Conservation (phyloP, 139 green algal genomes). For the Coccomyxa sp. region DNA sequence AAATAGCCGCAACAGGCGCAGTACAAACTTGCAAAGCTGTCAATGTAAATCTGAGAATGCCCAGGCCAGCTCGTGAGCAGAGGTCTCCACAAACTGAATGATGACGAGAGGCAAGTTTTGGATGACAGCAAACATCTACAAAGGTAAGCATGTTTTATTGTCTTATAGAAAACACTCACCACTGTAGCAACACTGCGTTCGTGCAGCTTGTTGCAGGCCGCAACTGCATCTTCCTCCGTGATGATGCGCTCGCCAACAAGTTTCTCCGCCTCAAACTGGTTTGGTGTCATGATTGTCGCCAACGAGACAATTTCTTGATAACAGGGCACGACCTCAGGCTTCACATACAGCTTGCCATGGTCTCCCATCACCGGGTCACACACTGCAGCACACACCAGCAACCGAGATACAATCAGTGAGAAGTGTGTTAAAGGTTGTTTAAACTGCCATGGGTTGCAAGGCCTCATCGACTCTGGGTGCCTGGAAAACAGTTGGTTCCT, state of each 20-base stretch:
- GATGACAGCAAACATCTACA: too few species aligned
- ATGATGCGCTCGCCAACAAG: slow-evolving; percentile 60
- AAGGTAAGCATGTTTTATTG: too few species aligned
- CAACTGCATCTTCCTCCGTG: slow-evolving; percentile 47
- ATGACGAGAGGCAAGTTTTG: too few species aligned
- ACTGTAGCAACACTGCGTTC: slow-evolving; percentile 63
- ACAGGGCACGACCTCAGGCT: slow-evolving; percentile 58
- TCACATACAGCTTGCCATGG: slow-evolving; percentile 79
- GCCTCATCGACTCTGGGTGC: too few species aligned
- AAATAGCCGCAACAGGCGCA: too few species aligned
- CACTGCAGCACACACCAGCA: slow-evolving; percentile 43
- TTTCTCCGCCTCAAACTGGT: slow-evolving; percentile 85
- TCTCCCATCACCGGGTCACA: slow-evolving; percentile 96
- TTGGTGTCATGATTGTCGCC: slow-evolving; percentile 78
- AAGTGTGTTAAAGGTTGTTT: too few species aligned
- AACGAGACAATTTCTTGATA: slow-evolving; percentile 70
- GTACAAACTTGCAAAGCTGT: too few species aligned
- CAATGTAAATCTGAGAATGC: too few species aligned
- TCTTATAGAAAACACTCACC: slow-evolving; percentile 32
- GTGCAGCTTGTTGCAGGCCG: slow-evolving; percentile 61
- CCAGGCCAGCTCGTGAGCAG: too few species aligned
- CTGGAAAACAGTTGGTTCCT: too few species aligned
- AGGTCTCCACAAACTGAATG: too few species aligned
- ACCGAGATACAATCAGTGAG: background rate
- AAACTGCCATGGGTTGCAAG: too few species aligned